A percentile compares a stretch with the other conserved stretches of the same genome.
These are phyloP conservation scores for Nicotiana rustica DNA, from an alignment of 305 asterid species.

Conservation along the genomic window DNA sequence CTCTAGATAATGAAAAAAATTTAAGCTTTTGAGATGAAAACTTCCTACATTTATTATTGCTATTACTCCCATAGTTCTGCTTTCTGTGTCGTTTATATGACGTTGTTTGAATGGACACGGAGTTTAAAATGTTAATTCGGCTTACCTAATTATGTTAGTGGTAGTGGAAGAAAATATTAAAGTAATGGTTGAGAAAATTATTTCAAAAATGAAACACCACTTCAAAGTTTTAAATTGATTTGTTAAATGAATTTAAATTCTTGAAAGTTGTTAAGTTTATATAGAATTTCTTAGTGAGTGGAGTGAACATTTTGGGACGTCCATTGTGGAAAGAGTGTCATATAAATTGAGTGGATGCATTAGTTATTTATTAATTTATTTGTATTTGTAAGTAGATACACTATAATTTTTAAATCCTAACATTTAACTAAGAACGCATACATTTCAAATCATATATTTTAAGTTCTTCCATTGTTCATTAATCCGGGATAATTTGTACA, in stretches of 20 bases:
- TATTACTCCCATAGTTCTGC: neutral
- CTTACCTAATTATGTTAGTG: neutral
- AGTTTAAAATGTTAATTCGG: neutral
- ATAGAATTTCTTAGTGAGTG: neutral
- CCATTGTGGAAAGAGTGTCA: neutral
- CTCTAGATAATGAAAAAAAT: neutral
- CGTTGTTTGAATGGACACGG: neutral
- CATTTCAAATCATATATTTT: neutral
- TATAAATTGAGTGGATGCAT: neutral
- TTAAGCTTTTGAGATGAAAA: neutral
- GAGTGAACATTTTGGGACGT: neutral
- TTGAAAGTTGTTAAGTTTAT: neutral
- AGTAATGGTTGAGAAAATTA: neutral
- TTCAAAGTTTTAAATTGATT: neutral
- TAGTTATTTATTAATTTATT: neutral
- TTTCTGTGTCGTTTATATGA: neutral
- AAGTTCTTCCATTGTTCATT: neutral
- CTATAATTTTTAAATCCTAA: neutral
- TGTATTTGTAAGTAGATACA: neutral
- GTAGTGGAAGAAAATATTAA: neutral
- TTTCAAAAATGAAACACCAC: neutral
- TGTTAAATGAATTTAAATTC: neutral
- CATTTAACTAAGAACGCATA: neutral
- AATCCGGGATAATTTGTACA: neutral
- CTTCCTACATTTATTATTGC: neutral